Evolutionary conservation across 257 asterid species (phyloP).

Genomic region (Solanum chaucha): DNA sequence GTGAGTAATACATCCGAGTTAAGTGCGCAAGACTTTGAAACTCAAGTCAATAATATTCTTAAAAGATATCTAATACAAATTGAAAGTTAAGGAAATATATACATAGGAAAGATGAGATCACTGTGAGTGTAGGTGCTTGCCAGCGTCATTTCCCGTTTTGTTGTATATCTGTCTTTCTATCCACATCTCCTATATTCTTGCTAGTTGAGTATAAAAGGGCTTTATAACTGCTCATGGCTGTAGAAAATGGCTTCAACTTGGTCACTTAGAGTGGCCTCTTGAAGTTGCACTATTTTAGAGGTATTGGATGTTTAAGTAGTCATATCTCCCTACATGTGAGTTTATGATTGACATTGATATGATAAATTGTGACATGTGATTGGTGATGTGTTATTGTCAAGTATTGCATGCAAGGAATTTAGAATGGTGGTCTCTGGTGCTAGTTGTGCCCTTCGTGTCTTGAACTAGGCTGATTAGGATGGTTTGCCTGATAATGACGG

Average conservation of each 20-base stretch:
- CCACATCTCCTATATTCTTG: neutral
- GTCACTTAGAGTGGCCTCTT: neutral
- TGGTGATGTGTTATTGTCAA: neutral
- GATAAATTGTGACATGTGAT: neutral
- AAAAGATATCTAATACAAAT: neutral
- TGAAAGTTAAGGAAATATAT: neutral
- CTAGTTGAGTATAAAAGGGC: neutral
- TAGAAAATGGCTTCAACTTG: neutral
- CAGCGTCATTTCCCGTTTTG: neutral
- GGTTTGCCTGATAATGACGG: neutral
- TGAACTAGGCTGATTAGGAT: neutral
- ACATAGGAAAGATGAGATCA: neutral
- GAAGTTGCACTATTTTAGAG: neutral
- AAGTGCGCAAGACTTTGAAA: neutral
- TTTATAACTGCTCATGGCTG: neutral
- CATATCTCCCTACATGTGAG: neutral
- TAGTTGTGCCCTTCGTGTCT: neutral
- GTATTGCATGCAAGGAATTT: neutral
- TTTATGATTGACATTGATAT: neutral
- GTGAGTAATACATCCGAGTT: neutral
- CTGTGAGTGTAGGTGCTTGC: neutral
- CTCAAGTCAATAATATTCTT: neutral
- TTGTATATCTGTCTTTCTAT: neutral
- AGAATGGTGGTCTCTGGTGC: neutral
- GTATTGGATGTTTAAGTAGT: neutral